A percentile compares a stretch with the other conserved stretches of the same genome.
These are phyloP conservation scores for Oryza rufipogon DNA, from an alignment of 176 grass and related monocot species.

Conservation along the genomic window DNA sequence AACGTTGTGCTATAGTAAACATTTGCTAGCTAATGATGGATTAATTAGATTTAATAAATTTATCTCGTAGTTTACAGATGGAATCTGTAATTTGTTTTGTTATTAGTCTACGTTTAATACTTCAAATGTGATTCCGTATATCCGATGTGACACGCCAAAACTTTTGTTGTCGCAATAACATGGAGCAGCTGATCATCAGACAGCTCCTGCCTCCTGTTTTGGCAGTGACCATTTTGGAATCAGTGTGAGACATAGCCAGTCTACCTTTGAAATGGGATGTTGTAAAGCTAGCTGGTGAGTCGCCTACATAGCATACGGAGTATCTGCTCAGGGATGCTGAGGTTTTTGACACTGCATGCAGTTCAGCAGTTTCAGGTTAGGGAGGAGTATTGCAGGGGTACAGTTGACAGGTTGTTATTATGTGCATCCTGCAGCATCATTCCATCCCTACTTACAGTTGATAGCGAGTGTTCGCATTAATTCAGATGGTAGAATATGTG, in stretches of 20 bases:
- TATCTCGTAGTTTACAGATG: too few relatives aligned
- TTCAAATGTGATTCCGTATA: too few relatives aligned
- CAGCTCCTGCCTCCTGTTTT: neutral
- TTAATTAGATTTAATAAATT: too few relatives aligned
- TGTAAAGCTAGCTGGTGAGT: neutral
- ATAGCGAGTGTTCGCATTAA: neutral
- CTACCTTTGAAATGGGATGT: neutral
- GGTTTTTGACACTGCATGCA: too few relatives aligned
- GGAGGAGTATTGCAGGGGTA: neutral
- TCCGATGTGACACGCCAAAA: too few relatives aligned
- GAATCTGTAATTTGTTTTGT: too few relatives aligned
- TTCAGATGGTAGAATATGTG: neutral
- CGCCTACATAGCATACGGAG: too few relatives aligned
- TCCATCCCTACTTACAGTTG: neutral
- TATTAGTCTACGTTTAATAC: too few relatives aligned
- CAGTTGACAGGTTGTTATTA: neutral
- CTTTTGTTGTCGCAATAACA: too few relatives aligned
- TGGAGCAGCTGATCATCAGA: neutral
- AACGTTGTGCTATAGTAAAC: too few relatives aligned
- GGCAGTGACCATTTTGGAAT: neutral
- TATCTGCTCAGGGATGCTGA: neutral
- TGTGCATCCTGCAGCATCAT: neutral
- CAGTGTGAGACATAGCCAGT: neutral
- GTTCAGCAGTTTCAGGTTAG: neutral
- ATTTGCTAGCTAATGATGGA: too few relatives aligned